Evolutionary conservation across 73 alveolate genomes (phyloP).

Genomic region (Paramecium octaurelia): DNA sequence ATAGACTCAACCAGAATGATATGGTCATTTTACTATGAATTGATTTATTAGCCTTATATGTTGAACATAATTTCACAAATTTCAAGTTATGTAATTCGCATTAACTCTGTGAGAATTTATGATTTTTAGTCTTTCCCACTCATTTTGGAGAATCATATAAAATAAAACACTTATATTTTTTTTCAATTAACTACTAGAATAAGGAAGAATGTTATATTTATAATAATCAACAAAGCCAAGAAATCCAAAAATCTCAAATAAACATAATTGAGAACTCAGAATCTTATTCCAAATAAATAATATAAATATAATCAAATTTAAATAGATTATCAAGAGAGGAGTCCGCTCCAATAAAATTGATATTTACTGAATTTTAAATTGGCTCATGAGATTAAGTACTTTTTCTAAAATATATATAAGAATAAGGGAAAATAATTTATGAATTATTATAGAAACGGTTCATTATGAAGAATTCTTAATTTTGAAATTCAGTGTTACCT

Average conservation of each 20-base stretch:
- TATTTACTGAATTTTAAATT: not conserved
- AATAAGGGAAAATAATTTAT: not conserved
- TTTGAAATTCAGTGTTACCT: not conserved
- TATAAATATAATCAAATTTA: not conserved
- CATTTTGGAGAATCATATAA: too few species aligned
- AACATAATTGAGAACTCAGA: not conserved
- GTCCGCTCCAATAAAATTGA: not conserved
- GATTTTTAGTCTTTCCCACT: not conserved
- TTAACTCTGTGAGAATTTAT: not conserved
- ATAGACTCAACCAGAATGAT: not conserved
- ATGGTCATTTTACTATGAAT: not conserved
- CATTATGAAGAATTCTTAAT: not conserved
- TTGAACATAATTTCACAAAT: not conserved
- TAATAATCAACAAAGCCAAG: not conserved
- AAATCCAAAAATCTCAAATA: not conserved
- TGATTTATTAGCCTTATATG: not conserved
- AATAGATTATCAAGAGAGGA: not conserved
- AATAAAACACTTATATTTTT: too few species aligned
- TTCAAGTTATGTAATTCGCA: not conserved
- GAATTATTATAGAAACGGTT: not conserved
- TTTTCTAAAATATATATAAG: not conserved
- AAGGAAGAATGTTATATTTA: too few species aligned
- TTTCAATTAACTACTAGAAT: not conserved
- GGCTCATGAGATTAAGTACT: not conserved
- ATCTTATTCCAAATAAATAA: not conserved